Conservation (phyloP, 108 stramenopile genomes). For the Cyclotella cryptica region DNA sequence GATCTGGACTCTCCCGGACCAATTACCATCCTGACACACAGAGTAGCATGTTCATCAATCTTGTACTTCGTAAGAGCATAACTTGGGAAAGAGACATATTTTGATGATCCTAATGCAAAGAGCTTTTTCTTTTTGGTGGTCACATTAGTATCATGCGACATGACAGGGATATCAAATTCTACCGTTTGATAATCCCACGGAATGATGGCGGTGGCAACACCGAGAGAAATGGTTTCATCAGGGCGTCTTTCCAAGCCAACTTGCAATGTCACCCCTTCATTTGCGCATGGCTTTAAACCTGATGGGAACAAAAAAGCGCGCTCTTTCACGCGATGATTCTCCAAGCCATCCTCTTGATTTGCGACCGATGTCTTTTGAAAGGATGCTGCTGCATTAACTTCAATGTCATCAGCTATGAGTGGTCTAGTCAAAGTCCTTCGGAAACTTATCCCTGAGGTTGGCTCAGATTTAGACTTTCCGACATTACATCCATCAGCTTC, state of each 20-base stretch:
- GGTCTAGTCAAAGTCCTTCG: background rate
- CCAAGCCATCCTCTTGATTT: background rate
- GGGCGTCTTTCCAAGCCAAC: conserved; percentile 11
- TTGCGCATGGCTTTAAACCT: background rate
- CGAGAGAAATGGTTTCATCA: conserved; percentile 61
- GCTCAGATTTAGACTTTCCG: background rate
- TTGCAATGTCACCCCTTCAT: conserved; percentile 1
- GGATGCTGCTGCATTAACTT: too few species aligned
- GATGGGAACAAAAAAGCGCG: background rate
- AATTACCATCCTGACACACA: background rate
- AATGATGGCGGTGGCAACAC: conserved; percentile 58
- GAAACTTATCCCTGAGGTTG: background rate
- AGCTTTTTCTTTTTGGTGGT: conserved; percentile 1
- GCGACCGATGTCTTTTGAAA: too few species aligned
- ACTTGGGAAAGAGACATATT: background rate
- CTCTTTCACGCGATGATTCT: background rate
- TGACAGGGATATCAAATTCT: conserved; percentile 17
- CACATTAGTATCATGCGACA: background rate
- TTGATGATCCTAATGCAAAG: background rate
- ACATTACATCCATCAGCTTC: background rate
- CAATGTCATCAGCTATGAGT: background rate
- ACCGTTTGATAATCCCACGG: conserved; percentile 70
- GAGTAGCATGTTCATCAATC: conserved; percentile 4
- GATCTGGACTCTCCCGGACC: background rate
- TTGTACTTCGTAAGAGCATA: conserved; percentile 7